Evolutionary conservation across 2,329 filamentous ascomycete species (phyloP), one percentile per base, ranked within the genome.

Genomic region (Ophiostoma ulmi): DNA sequence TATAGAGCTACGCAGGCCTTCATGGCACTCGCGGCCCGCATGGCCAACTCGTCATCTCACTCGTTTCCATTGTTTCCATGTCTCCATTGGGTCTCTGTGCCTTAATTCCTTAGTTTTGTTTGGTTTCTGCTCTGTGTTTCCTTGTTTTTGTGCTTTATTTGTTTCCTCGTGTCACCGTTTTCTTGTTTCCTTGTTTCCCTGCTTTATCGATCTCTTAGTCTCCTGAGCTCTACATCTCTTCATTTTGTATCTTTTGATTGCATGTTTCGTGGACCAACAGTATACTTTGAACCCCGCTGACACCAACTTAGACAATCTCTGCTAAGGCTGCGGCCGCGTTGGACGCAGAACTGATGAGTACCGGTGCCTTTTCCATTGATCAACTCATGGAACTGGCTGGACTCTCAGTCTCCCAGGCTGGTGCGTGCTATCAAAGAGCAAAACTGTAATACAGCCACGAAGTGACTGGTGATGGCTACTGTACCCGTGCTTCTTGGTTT

Each of bases 331-430:
- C 95, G 0, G 90, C 92, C 0, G 91, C 92, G 67, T 86, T 99
- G 22, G 95, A 99, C 78, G 90, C 92, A 79, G 94, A 99, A 78
- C 89, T 99, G 73, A 98, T 99, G 94, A 91, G 88, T 77, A 87
- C 87, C 13, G 88, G 89, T 0, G 93, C 91, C 10, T 99, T 97
- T 81, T 97, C 93, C 13, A 87, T 99, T 70, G 95, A 98, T 78
- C 95, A 99, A 80, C 84, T 99, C 67, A 98, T 99, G 95, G 95
- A 98, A 78, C 83, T 99, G 8, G 95, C 95, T 63, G 95, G 95
- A 0, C 85, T 99, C 0, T 94, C 93, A 0, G 93, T 98, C 36
- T 94, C 94, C 14, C 93, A 98, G 83, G 93, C 91, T 68, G 89
- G 93, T 94, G 63, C 20, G 63, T 64, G 35, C 11, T 58, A 20